These are phyloP conservation scores for Cyclotella baltica DNA, from an alignment of 108 stramenopile genomes.

Conservation along the genomic window DNA sequence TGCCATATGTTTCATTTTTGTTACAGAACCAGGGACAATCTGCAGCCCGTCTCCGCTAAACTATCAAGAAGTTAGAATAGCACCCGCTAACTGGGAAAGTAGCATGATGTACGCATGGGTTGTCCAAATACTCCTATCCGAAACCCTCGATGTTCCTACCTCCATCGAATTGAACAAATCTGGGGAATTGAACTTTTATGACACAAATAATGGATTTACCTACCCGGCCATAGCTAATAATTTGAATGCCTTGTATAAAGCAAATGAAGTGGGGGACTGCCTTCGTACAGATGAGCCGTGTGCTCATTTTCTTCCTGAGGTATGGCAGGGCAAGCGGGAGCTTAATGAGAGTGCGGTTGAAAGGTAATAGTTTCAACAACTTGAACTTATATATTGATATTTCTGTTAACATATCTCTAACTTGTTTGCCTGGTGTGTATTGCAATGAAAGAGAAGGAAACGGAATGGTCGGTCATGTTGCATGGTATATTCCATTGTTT, in stretches of 20 bases:
- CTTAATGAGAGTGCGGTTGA: conserved; percentile 8
- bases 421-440: too few species aligned
- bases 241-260: neutral
- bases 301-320: conserved; percentile 16
- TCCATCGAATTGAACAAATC: conserved; percentile 31
- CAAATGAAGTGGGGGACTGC: conserved; percentile 23
- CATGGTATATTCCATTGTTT: conserved; percentile 15
- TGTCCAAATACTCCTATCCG: conserved; percentile 52
- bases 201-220: conserved; percentile 10
- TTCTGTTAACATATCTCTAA: too few species aligned
- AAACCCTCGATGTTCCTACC: conserved; percentile 49
- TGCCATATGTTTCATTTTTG: neutral
- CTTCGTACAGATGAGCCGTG: neutral
- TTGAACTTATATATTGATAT: too few species aligned
- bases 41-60: conserved; percentile 16
- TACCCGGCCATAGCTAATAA: conserved; percentile 6
- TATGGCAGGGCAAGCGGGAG: conserved; percentile 4
- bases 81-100: conserved; percentile 48
- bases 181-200: conserved; percentile 39
- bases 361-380: too few species aligned
- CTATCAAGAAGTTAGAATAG: conserved; percentile 49
- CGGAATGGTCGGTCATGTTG: conserved; percentile 18
- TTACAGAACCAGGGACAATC: neutral
- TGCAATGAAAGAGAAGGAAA: conserved; percentile 6
- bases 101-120: conserved; percentile 50